Percentiles rank a stretch among this genome's conserved stretches.
Conservation (phyloP, 2,329 filamentous ascomycete genomes). For the Knufia petricola region DNA sequence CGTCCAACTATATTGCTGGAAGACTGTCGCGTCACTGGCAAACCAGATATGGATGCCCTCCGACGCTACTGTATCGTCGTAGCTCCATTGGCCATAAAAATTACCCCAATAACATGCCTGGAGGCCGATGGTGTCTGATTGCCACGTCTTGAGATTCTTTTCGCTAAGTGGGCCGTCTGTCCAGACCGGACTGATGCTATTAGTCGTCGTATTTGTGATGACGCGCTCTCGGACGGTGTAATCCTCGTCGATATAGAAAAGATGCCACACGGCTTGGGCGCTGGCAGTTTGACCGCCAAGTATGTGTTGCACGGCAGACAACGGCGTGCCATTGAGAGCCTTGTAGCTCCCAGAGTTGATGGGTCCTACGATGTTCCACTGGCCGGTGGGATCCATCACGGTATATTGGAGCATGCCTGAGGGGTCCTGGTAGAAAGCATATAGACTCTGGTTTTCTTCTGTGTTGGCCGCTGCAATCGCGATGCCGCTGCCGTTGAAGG, state of each 20-base stretch:
- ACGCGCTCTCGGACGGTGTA: constrained; percentile 32
- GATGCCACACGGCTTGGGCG: constrained; percentile 29
- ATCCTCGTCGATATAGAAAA: constrained; percentile 34
- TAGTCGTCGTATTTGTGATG: constrained; percentile 27
- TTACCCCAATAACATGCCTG: constrained; percentile 32
- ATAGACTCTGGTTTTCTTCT: constrained; percentile 29
- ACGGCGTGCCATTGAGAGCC: constrained; percentile 35
- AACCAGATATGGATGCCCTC: constrained; percentile 25
- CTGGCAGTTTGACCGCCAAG: too few relatives aligned
- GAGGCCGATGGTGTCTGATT: constrained; percentile 29
- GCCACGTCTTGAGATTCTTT: constrained; percentile 25
- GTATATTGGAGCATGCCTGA: constrained; percentile 35
- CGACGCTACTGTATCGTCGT: not conserved
- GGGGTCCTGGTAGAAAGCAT: constrained; percentile 38
- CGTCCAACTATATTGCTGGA: constrained; percentile 9
- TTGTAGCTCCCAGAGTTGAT: constrained; percentile 33
- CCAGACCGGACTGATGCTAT: constrained; percentile 29
- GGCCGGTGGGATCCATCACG: constrained; percentile 22
- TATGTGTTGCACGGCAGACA: constrained; percentile 37
- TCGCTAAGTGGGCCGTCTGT: constrained; percentile 28
- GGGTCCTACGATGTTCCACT: constrained; percentile 31
- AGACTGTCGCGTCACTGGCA: constrained; percentile 8
- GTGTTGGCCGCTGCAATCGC: constrained; percentile 37
- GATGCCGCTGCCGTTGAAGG: constrained; percentile 40
- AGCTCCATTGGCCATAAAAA: constrained; percentile 20